These are phyloP conservation scores for Ceratobasidium sp. DNA, from an alignment of 1,284 basidiomycete genomes.

Conservation along the genomic window DNA sequence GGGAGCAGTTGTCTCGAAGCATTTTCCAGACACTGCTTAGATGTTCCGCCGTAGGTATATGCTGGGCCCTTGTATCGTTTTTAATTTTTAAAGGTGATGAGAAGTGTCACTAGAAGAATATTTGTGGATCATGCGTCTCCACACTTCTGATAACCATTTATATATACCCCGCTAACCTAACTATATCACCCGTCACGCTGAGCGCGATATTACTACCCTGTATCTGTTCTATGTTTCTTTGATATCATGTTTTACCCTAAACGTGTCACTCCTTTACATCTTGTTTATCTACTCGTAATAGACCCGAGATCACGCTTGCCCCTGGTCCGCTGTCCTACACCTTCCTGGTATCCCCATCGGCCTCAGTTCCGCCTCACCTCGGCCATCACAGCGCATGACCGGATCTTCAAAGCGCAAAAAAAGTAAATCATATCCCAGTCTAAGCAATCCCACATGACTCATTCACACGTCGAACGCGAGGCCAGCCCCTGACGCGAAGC, in stretches of 20 bases:
- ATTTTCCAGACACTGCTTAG: not conserved
- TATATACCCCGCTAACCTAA: no score
- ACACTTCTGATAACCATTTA: no score
- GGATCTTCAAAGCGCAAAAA: not conserved
- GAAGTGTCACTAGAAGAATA: not conserved
- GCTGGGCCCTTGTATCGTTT: not conserved
- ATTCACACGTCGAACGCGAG: conserved; percentile 5
- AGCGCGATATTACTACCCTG: no score
- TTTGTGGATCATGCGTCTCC: no score
- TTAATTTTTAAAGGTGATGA: not conserved
- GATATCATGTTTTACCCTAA: no score
- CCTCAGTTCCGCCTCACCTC: not conserved
- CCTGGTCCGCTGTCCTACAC: no score
- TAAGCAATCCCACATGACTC: conserved; percentile 1
- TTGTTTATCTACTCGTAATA: no score
- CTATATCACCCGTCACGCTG: no score
- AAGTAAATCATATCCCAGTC: not conserved
- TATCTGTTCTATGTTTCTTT: no score
- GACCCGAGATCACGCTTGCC: no score
- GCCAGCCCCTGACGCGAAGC: not conserved
- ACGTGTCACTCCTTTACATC: no score
- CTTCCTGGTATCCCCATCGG: no score
- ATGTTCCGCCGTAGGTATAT: not conserved
- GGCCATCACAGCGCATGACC: not conserved
- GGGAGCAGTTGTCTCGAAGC: not conserved